Conservation (phyloP, 805 yeast genomes). For the Ogataea glucozyma region DNA sequence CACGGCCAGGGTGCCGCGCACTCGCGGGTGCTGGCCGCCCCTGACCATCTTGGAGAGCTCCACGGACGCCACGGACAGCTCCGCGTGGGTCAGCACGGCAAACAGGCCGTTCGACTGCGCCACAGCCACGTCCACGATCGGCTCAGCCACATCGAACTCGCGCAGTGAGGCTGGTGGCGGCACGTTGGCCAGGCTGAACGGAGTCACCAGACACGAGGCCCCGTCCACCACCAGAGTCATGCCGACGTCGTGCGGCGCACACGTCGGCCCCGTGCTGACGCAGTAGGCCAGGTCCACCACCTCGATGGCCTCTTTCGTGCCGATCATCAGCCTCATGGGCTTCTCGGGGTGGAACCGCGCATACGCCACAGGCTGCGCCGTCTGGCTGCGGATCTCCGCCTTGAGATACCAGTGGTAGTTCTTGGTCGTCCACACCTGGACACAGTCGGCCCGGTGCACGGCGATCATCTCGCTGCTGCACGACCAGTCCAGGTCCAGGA, state of each 20-base stretch:
- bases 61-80: conserved; percentile 48
- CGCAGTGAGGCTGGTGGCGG: conserved; percentile 93
- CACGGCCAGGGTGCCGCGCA: conserved; percentile 36
- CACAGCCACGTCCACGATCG: conserved; percentile 65
- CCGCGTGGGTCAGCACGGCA: conserved; percentile 56
- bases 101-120: conserved; percentile 56
- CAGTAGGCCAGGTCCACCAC: conserved; percentile 68
- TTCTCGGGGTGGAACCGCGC: conserved; percentile 88
- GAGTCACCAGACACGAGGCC: conserved; percentile 66
- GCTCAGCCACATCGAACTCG: conserved; percentile 54
- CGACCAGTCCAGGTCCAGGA: conserved; percentile 73
- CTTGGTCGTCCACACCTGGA: conserved; percentile 89
- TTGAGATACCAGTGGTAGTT: conserved; percentile 96
- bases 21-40: conserved; percentile 48
- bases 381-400: conserved; percentile 57
- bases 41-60: conserved; percentile 44
- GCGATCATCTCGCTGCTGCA: conserved; percentile 77
- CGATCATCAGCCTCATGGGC: conserved; percentile 71
- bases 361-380: conserved; percentile 39
- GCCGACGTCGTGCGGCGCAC: conserved; percentile 71
- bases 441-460: conserved; percentile 55
- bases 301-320: conserved; percentile 52
- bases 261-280: conserved; percentile 66
- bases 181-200: conserved; percentile 78
- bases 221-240: conserved; percentile 85